A percentile compares a stretch with the other conserved stretches of the same genome.
These are phyloP conservation scores for Aspergillus fijiensis DNA, from an alignment of 2,329 filamentous ascomycete species.

Conservation along the genomic window DNA sequence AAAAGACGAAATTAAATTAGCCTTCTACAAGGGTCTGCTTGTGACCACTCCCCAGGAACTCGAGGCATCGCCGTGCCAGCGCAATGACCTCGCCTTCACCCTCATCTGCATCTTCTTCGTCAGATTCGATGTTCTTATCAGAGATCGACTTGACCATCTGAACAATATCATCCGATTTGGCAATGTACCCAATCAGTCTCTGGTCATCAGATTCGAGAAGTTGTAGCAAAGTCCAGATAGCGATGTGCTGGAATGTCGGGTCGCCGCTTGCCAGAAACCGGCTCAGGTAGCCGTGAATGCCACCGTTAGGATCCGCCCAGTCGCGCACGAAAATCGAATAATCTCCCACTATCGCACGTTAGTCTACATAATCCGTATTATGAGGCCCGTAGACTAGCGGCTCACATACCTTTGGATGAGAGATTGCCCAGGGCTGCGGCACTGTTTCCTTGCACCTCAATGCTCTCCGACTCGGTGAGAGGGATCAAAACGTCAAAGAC, in stretches of 20 bases:
- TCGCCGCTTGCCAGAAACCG: conserved; percentile 93
- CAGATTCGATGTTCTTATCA: conserved; percentile 82
- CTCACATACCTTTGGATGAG: conserved; percentile 81
- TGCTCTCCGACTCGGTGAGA: conserved; percentile 89
- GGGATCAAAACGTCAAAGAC: conserved; percentile 97
- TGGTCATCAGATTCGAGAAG: conserved; percentile 93
- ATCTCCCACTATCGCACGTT: conserved; percentile 70
- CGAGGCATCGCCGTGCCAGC: conserved; percentile 84
- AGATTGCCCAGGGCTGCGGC: conserved; percentile 93
- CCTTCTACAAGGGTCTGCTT: conserved; percentile 80
- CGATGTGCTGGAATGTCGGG: conserved; percentile 97
- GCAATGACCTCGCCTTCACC: conserved; percentile 91
- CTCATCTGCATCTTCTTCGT: conserved; percentile 82
- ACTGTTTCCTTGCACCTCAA: conserved; percentile 98
- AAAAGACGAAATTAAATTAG: conserved; percentile 36
- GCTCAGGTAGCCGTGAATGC: conserved; percentile 91
- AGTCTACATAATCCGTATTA: conserved; percentile 11
- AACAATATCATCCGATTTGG: conserved; percentile 86
- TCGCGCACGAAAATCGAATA: conserved; percentile 95
- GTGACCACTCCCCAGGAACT: conserved; percentile 75
- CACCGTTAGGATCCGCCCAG: conserved; percentile 88
- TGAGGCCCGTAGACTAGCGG: neutral
- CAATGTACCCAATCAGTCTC: conserved; percentile 81
- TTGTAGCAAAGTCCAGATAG: conserved; percentile 95
- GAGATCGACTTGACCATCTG: conserved; percentile 89